phyloP scores from a whole-genome alignment of 331 rosid genomes.

The Rhamnella rubrinervis region DNA sequence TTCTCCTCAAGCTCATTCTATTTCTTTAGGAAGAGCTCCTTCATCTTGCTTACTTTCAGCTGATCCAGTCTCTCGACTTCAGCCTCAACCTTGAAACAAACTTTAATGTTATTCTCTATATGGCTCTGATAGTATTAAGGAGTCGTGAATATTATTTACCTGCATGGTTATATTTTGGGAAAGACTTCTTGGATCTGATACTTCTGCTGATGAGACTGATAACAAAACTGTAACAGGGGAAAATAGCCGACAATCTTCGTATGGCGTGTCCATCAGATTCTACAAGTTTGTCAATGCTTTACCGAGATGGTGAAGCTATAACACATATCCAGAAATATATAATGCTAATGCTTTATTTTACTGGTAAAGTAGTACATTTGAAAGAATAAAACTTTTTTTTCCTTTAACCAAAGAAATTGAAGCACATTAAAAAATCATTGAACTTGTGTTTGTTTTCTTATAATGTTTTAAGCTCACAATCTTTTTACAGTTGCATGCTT shows the following conservation, averaged over 20 bases:
- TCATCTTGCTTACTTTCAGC: constrained; percentile 91
- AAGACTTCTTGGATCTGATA: constrained; percentile 82
- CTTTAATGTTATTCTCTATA: constrained; percentile 19
- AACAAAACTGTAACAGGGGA: constrained; percentile 63
- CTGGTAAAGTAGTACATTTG: constrained; percentile 1
- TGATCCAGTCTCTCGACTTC: constrained; percentile 92
- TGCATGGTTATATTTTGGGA: constrained; percentile 64
- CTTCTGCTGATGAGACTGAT: constrained; percentile 56
- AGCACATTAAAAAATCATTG: background rate
- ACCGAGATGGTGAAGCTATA: constrained; percentile 86
- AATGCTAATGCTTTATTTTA: background rate
- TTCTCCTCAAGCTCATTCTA: constrained; percentile 68
- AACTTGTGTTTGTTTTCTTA: constrained; percentile 6
- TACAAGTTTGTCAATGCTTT: constrained; percentile 77
- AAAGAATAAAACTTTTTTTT: no score
- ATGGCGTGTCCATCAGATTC: constrained; percentile 89
- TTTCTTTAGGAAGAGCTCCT: constrained; percentile 84
- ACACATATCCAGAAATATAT: constrained; percentile 16
- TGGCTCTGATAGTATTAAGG: constrained; percentile 22
- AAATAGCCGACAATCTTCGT: constrained; percentile 54
- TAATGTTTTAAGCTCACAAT: background rate
- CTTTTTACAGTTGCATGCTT: background rate
- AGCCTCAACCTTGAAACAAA: constrained; percentile 68
- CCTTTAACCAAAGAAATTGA: no score
- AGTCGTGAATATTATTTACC: constrained; percentile 43